Base-by-base conservation (phyloP, 805 yeast species). In the Priceomyces fermenticarens region DNA sequence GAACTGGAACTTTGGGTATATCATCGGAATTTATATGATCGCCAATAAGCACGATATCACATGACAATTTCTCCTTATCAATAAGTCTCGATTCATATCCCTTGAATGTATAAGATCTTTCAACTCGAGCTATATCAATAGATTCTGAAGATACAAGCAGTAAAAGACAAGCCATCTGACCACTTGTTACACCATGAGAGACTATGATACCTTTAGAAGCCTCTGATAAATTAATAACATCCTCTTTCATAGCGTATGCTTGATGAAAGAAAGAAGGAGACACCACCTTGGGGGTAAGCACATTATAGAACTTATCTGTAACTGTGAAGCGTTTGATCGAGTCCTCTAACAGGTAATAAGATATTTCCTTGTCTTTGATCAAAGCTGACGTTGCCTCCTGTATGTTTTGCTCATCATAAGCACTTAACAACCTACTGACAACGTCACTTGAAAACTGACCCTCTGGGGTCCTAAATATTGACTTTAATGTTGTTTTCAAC, bases 51-150 rank as follows among this genome's bases (percentile, higher is more conserved):
- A 77, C 70, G 16, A 81, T 78, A 54, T 78, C 95, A 55, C 81
- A 83, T 52, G 75, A 88, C 36, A 77, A 73, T 57, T 72, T 81
- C 32, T 73, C 78, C 47, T 83, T 78, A 45, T 87, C 95, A 31
- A 86, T 75, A 13, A 78, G 68, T 46, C 96, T 74, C 1, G 96
- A 85, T 30, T 83, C 84, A 55, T 89, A 90, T 10, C 87, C 83
- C 28, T 73, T 69, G 38, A 77, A 70, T 11, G 65, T 70, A 42
- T 77, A 70, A 8, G 73, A 62, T 39, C 75, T 74, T 49, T 85
- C 87, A 15, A 85, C 70, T 34, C 83, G 69, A 3, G 72, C 70
- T 3, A 83, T 46, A 8, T 62, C 55, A 3, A 81, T 47, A 11
- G 60, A 55, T 3, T 60, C 53, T 4, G 64, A 57, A 2, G 81